Evolutionary conservation across 1,284 basidiomycete genomes (phyloP).

Genomic region (Rhodotorula sp.): DNA sequence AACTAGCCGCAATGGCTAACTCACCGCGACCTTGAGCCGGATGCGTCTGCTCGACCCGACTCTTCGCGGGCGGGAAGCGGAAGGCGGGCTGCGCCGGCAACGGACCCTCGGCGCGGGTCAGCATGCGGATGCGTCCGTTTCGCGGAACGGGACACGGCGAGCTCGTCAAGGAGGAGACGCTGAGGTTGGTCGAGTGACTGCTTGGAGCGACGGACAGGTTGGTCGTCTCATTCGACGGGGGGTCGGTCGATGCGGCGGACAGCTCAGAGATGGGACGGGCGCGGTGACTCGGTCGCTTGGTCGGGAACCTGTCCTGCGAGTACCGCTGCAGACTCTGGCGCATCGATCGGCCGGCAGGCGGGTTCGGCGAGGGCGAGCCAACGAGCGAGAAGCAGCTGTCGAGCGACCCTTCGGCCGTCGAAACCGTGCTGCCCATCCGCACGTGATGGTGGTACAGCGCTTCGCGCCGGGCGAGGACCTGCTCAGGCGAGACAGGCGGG

Average conservation of each 20-base stretch:
- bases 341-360: not conserved
- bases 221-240: not conserved
- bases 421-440: slow-evolving; percentile 13
- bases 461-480: not conserved
- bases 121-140: slow-evolving; percentile 26
- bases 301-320: slow-evolving; percentile 24
- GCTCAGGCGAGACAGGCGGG: slow-evolving; percentile 5
- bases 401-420: slow-evolving; percentile 17
- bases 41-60: not conserved
- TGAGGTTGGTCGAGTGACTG: slow-evolving; percentile 29
- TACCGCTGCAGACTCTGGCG: slow-evolving; percentile 25
- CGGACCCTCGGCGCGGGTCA: slow-evolving; percentile 11
- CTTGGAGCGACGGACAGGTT: slow-evolving; percentile 14
- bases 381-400: slow-evolving; percentile 16
- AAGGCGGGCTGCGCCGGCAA: slow-evolving; percentile 14
- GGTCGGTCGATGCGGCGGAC: slow-evolving; percentile 6
- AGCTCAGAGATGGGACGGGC: slow-evolving; percentile 3
- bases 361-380: slow-evolving; percentile 21
- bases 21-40: not conserved
- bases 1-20: not conserved
- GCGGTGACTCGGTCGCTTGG: not conserved
- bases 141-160: slow-evolving; percentile 33
- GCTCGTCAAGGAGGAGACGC: slow-evolving; percentile 25
- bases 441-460: slow-evolving; percentile 2
- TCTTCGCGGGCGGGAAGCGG: slow-evolving; percentile 18